Conservation (phyloP, 1,284 basidiomycete species). For the Trichosporon asahii region DNA sequence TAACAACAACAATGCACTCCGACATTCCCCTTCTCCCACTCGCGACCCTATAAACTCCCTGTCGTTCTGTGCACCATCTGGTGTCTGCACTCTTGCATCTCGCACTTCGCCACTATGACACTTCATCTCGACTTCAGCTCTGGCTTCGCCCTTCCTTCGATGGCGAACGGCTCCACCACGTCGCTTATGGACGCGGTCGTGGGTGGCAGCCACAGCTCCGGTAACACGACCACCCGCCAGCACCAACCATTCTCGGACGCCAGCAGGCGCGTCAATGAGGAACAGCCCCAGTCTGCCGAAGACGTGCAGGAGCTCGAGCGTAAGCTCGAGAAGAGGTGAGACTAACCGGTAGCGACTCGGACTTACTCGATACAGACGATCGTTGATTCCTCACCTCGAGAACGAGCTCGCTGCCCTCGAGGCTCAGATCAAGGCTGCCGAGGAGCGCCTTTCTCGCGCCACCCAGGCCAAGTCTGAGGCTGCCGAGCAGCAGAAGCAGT, state of each 20-base stretch:
- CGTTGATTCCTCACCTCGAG: conserved; percentile 44
- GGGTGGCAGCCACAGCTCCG: conserved; percentile 22
- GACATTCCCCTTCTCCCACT: background rate
- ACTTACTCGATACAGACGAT: conserved; percentile 28
- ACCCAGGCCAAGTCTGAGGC: background rate
- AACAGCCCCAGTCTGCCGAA: conserved; percentile 19
- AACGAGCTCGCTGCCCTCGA: conserved; percentile 45
- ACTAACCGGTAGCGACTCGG: background rate
- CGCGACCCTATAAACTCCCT: background rate
- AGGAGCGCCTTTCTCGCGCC: conserved; percentile 35
- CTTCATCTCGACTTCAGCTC: background rate
- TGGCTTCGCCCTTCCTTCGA: conserved; percentile 20
- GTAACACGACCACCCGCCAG: conserved; percentile 11
- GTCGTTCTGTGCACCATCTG: background rate
- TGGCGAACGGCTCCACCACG: conserved; percentile 32
- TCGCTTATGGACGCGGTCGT: conserved; percentile 45
- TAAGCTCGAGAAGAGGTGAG: conserved; percentile 46
- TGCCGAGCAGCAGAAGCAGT: background rate
- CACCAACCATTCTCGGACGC: conserved; percentile 17
- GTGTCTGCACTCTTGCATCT: background rate
- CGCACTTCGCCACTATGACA: background rate
- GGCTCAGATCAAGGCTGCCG: conserved; percentile 46
- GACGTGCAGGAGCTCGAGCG: conserved; percentile 43
- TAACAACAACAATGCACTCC: background rate
- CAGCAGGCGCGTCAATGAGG: conserved; percentile 27